These are phyloP conservation scores for Gastrolobium villosum DNA, from an alignment of 306 rosid species.

Conservation along the genomic window DNA sequence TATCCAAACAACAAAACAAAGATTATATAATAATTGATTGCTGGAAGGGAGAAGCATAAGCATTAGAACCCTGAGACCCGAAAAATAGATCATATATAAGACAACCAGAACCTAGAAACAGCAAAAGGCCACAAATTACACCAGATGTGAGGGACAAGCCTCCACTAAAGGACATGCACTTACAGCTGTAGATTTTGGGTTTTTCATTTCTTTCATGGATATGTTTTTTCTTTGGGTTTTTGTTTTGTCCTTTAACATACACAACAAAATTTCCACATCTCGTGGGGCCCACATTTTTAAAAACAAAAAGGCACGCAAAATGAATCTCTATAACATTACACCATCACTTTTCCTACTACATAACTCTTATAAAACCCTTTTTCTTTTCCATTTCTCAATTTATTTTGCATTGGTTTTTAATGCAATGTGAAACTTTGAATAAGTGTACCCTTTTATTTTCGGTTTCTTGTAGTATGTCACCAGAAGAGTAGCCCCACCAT, in stretches of 20 bases:
- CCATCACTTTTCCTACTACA: too few relatives aligned
- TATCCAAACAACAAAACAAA: constrained; percentile 48
- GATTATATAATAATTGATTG: constrained; percentile 49
- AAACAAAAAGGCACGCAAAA: too few relatives aligned
- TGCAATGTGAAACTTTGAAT: constrained; percentile 20
- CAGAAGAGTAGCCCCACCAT: constrained; percentile 55
- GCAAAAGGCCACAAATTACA: constrained; percentile 53
- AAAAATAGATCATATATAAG: constrained; percentile 53
- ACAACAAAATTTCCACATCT: too few relatives aligned
- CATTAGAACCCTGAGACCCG: constrained; percentile 42
- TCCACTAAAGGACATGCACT: constrained; percentile 55
- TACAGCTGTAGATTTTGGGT: constrained; percentile 68
- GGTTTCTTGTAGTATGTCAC: constrained; percentile 56
- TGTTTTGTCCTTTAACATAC: too few relatives aligned
- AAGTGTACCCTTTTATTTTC: constrained; percentile 22
- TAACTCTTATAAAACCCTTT: too few relatives aligned
- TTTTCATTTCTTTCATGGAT: not conserved
- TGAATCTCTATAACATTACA: too few relatives aligned
- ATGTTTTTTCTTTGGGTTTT: too few relatives aligned
- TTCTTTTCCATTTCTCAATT: not conserved
- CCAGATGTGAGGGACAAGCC: constrained; percentile 44
- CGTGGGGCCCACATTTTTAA: too few relatives aligned
- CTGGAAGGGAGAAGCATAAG: constrained; percentile 43
- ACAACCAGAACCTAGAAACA: constrained; percentile 54
- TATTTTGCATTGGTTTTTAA: not conserved